phyloP scores from a whole-genome alignment of 2,329 filamentous ascomycete species.

The Colletotrichum sp. region DNA sequence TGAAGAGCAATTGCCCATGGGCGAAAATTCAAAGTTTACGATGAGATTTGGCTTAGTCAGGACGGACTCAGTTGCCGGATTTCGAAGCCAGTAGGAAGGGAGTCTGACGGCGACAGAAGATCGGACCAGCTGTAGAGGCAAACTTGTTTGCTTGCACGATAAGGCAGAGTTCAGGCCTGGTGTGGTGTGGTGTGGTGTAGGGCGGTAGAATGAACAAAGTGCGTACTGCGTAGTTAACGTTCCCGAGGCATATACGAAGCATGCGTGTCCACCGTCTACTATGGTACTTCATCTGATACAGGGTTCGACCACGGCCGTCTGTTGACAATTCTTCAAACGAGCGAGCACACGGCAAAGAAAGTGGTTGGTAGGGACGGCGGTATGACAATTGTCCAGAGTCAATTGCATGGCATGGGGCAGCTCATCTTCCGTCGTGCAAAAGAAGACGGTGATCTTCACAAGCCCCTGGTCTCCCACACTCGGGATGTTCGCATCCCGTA shows the following conservation, averaged over 20 bases:
- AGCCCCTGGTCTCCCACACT: background rate
- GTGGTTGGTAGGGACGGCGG: background rate
- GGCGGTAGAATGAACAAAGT: background rate
- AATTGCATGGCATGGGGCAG: background rate
- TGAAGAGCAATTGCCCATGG: background rate
- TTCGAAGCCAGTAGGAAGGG: background rate
- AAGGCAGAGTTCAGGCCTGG: background rate
- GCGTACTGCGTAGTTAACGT: background rate
- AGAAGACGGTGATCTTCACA: background rate
- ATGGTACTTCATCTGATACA: background rate
- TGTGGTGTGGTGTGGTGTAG: background rate
- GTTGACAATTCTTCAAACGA: slow-evolving; percentile 8
- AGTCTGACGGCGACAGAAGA: background rate
- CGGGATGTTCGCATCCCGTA: slow-evolving; percentile 11
- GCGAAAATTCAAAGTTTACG: background rate
- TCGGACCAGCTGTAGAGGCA: background rate
- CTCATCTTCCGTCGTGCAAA: background rate
- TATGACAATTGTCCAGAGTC: background rate
- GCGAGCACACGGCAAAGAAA: background rate
- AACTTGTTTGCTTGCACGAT: background rate
- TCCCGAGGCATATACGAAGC: background rate
- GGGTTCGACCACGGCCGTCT: background rate
- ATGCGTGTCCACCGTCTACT: background rate
- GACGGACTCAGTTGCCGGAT: background rate
- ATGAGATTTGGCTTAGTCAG: background rate